Evolutionary conservation across 306 rosid genomes (phyloP), one percentile per base, ranked within the genome.

Genomic region (Sicyos baderoa): DNA sequence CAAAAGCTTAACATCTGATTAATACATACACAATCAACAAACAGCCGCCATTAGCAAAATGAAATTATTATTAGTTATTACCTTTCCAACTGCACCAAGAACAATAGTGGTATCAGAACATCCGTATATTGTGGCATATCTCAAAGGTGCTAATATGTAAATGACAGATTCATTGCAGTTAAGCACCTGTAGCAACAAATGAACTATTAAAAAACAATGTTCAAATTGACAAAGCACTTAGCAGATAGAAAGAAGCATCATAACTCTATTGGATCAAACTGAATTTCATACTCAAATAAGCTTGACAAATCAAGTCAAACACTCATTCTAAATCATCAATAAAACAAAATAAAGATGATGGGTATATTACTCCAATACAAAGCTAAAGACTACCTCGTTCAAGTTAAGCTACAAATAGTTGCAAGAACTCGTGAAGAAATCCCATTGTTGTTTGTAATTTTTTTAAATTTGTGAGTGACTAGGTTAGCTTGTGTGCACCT

Each of bases 71-170:
- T 59, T 50, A 9, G 32, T 19, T 23, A 58, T 87, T 86, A 94
- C 99, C 97, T 90, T 94, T 76, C 99, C 99, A 78, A 94, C 97
- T 60, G 99, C 97, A 76, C 99, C 99, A 72, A 94, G 72, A 76
- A 94, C 90, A 64, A 94, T 83, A 42, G 99, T 94, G 68, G 95
- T 81, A 86, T 94, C 99, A 51, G 99, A 94, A 84, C 97, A 88
- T 75, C 99, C 99, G 84, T 90, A 86, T 68, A 94, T 78, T 44
- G 96, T 94, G 75, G 95, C 99, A 65, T 86, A 94, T 84, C 87
- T 82, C 88, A 94, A 70, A 74, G 99, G 97, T 52, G 97, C 97
- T 88, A 94, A 86, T 77, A 86, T 67, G 72, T 86, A 86, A 59
- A 86, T 86, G 44, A 78, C 81, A 72, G 99, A 90, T 72, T 94